Percentiles rank a stretch among this genome's conserved stretches.
These are phyloP conservation scores for Calonectria pauciramosa DNA, from an alignment of 2,329 filamentous ascomycete genomes.

Conservation along the genomic window DNA sequence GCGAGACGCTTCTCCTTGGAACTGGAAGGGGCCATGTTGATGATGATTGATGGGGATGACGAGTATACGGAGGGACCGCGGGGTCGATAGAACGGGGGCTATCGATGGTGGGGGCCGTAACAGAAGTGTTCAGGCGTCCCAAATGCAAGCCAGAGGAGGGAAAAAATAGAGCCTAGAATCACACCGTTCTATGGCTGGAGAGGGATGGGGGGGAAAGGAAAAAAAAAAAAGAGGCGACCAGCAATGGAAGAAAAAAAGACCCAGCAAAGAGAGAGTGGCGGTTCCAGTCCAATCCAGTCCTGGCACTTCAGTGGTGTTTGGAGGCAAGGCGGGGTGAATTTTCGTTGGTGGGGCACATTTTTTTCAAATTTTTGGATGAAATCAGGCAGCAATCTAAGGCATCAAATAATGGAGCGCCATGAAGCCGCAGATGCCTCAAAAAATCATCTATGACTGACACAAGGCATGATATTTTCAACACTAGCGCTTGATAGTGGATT, in stretches of 20 bases:
- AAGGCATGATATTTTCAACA: not conserved
- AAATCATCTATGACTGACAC: slow-evolving; percentile 5
- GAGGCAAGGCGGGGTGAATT: slow-evolving; percentile 58
- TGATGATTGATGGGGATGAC: slow-evolving; percentile 30
- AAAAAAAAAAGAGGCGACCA: slow-evolving; percentile 38
- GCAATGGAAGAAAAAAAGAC: slow-evolving; percentile 39
- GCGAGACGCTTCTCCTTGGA: slow-evolving; percentile 81
- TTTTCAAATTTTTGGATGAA: slow-evolving; percentile 51
- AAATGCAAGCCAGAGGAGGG: slow-evolving; percentile 39
- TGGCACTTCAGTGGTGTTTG: slow-evolving; percentile 41
- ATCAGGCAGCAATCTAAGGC: slow-evolving; percentile 55
- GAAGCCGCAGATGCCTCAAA: slow-evolving; percentile 24
- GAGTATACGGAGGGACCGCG: slow-evolving; percentile 36
- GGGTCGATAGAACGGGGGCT: slow-evolving; percentile 45
- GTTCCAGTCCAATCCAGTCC: slow-evolving; percentile 42
- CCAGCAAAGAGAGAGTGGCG: slow-evolving; percentile 46
- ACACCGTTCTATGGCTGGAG: slow-evolving; percentile 41
- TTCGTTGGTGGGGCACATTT: slow-evolving; percentile 56
- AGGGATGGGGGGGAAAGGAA: slow-evolving; percentile 30
- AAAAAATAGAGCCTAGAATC: slow-evolving; percentile 38
- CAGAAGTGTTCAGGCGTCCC: slow-evolving; percentile 26
- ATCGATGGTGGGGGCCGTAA: slow-evolving; percentile 38
- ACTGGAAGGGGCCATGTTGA: slow-evolving; percentile 73
- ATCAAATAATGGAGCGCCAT: slow-evolving; percentile 36
- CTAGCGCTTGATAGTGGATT: not conserved